These are phyloP conservation scores for Malus hybrid DNA, from an alignment of 331 rosid species.

Conservation along the genomic window DNA sequence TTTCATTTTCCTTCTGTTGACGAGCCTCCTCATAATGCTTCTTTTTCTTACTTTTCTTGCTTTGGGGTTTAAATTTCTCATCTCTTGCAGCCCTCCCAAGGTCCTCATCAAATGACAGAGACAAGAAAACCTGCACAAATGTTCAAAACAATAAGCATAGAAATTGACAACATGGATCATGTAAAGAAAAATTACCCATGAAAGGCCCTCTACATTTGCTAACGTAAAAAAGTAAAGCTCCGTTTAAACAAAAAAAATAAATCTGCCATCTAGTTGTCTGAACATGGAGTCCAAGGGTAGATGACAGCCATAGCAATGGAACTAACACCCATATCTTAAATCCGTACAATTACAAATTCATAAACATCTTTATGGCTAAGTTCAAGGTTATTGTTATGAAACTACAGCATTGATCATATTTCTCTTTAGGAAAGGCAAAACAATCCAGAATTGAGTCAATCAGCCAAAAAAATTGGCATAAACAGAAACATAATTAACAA, in stretches of 20 bases:
- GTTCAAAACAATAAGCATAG: conserved; percentile 13
- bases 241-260: background rate
- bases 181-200: background rate
- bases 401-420: background rate
- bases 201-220: background rate
- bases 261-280: background rate
- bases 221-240: background rate
- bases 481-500: background rate
- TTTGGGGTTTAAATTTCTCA: conserved; percentile 43
- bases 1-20: conserved; percentile 51
- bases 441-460: background rate
- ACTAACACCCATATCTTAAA: background rate
- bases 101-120: conserved; percentile 75
- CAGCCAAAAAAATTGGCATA: background rate
- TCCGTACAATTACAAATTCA: background rate
- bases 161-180: background rate
- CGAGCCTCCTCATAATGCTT: conserved; percentile 49
- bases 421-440: background rate
- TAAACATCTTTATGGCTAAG: background rate
- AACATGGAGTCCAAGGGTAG: background rate
- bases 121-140: conserved; percentile 67
- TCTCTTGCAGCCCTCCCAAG: conserved; percentile 54
- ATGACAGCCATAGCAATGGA: background rate
- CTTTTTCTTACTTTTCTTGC: conserved; percentile 55
- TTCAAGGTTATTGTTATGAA: background rate